Evolutionary conservation across 192 early-diverging fungal species (phyloP).

Genomic region (Diversispora epigaea): DNA sequence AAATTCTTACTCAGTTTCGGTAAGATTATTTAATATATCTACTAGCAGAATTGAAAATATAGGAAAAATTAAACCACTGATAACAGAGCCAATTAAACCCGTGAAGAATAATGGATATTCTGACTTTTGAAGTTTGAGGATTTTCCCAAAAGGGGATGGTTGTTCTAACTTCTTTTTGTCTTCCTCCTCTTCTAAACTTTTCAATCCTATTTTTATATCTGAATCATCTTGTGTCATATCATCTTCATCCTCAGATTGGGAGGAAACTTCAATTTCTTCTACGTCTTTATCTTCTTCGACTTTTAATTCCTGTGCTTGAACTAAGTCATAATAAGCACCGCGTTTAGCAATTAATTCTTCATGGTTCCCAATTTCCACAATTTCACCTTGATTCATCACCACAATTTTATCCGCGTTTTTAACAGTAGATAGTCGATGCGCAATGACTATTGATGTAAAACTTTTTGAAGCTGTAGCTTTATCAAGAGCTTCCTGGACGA

Average conservation of each 20-base stretch:
- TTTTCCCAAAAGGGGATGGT: too few relatives aligned
- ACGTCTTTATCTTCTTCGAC: constrained; percentile 31
- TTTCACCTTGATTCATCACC: constrained; percentile 7
- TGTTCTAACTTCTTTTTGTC: too few relatives aligned
- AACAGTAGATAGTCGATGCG: constrained; percentile 43
- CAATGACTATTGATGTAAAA: neutral
- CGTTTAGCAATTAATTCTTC: constrained; percentile 46
- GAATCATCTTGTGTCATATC: neutral
- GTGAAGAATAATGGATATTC: too few relatives aligned
- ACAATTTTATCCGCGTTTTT: constrained; percentile 60
- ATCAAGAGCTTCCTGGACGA: too few relatives aligned
- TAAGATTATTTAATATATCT: neutral
- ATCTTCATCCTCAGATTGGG: constrained; percentile 11
- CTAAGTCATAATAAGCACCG: constrained; percentile 53
- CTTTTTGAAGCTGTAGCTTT: too few relatives aligned
- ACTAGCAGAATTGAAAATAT: too few relatives aligned
- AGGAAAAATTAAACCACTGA: too few relatives aligned
- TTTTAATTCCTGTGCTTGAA: constrained; percentile 61
- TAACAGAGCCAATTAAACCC: too few relatives aligned
- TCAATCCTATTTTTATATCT: constrained; percentile 29
- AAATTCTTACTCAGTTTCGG: neutral
- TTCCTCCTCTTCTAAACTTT: too few relatives aligned
- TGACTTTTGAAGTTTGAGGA: too few relatives aligned
- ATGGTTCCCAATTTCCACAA: constrained; percentile 42
- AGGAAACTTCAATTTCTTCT: too few relatives aligned